phyloP scores from a whole-genome alignment of 108 stramenopile species.

The Cylindrotheca closterium region DNA sequence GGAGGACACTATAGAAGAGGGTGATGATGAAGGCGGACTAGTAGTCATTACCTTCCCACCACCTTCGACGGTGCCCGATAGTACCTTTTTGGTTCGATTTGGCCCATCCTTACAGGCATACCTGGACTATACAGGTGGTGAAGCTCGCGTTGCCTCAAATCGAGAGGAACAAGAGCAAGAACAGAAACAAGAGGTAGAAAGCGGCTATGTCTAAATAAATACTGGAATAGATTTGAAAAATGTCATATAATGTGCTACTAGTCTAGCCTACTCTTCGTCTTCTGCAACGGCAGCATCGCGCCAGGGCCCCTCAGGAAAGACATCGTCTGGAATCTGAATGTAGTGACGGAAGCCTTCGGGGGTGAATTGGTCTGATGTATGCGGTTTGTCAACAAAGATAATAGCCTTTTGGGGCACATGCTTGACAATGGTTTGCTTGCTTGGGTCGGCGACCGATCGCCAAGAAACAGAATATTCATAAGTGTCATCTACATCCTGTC shows the following conservation, averaged over 20 bases:
- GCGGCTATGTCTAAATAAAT: slow-evolving; percentile 7
- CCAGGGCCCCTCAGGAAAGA: slow-evolving; percentile 60
- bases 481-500: slow-evolving; percentile 21
- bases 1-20: slow-evolving; percentile 23
- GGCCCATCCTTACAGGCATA: slow-evolving; percentile 39
- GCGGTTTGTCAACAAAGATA: slow-evolving; percentile 53
- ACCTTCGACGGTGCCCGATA: slow-evolving; percentile 13
- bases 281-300: slow-evolving; percentile 18
- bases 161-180: neutral
- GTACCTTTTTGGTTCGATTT: slow-evolving; percentile 33
- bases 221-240: neutral
- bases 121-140: slow-evolving; percentile 26
- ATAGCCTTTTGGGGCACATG: slow-evolving; percentile 72
- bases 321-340: slow-evolving; percentile 59
- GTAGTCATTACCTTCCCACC: slow-evolving; percentile 46
- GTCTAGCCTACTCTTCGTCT: neutral
- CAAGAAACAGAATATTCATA: slow-evolving; percentile 17
- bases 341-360: slow-evolving; percentile 55
- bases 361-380: slow-evolving; percentile 36
- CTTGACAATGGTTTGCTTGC: slow-evolving; percentile 28
- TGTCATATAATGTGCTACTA: too few species aligned
- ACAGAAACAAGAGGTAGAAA: neutral
- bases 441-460: slow-evolving; percentile 4
- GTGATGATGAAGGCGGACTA: slow-evolving; percentile 33
- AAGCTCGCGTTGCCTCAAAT: neutral